Evolutionary conservation across 805 yeast genomes (phyloP).

Genomic region (Saturnispora saitoi): DNA sequence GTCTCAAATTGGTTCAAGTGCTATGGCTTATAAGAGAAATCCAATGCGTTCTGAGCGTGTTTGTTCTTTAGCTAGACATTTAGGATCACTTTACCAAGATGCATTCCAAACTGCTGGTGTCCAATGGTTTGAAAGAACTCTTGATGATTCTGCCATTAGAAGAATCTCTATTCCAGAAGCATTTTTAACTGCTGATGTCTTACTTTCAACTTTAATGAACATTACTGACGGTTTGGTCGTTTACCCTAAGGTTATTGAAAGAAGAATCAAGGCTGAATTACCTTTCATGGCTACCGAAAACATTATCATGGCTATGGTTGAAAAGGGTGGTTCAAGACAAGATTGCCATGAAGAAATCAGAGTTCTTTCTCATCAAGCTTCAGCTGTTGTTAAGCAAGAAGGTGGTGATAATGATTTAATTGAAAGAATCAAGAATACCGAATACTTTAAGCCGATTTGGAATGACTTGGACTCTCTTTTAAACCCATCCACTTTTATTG

Average conservation of each 20-base stretch:
- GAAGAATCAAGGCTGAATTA: slow-evolving; percentile 88
- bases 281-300: slow-evolving; percentile 99
- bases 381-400: slow-evolving; percentile 92
- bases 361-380: slow-evolving; percentile 94
- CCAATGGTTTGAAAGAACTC: slow-evolving; percentile 98
- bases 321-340: slow-evolving; percentile 95
- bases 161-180: slow-evolving; percentile 96
- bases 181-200: slow-evolving; percentile 89
- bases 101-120: slow-evolving; percentile 96
- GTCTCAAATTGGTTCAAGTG: slow-evolving; percentile 96
- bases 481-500: slow-evolving; percentile 91
- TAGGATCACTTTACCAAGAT: slow-evolving; percentile 85
- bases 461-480: slow-evolving; percentile 67
- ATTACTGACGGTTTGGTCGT: slow-evolving; percentile 94
- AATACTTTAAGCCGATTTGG: slow-evolving; percentile 87
- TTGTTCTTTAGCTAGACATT: slow-evolving; percentile 94
- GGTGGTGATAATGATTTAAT: slow-evolving; percentile 98
- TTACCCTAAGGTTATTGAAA: slow-evolving; percentile 96
- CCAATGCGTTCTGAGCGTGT: slow-evolving; percentile 99
- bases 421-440: slow-evolving; percentile 69
- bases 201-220: slow-evolving; percentile 80
- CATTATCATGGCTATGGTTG: slow-evolving; percentile 99
- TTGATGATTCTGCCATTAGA: slow-evolving; percentile 97
- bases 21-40: slow-evolving; percentile 99
- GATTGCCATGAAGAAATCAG: slow-evolving; percentile 97